phyloP scores from a whole-genome alignment of 2,329 filamentous ascomycete species.

The Beauveria caledonica region DNA sequence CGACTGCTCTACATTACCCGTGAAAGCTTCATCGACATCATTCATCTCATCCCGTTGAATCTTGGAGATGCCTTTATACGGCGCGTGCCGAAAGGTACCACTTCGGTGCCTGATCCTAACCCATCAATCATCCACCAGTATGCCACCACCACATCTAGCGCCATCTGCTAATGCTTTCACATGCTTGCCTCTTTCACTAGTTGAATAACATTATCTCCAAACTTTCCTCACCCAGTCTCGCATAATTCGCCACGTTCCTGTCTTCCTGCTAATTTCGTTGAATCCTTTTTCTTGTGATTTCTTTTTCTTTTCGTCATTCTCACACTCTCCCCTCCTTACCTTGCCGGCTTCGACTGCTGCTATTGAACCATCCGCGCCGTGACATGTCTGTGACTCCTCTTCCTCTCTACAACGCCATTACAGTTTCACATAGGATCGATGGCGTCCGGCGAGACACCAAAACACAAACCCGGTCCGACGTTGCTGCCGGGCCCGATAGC shows the following conservation, averaged over 20 bases:
- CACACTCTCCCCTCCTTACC: background rate
- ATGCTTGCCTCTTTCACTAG: slow-evolving; percentile 2
- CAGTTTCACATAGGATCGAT: background rate
- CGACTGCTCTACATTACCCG: background rate
- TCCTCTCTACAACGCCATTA: background rate
- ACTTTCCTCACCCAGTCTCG: background rate
- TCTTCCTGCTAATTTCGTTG: background rate
- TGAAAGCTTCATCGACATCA: background rate
- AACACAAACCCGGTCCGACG: slow-evolving; percentile 29
- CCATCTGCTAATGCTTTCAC: background rate
- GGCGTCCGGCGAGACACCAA: background rate
- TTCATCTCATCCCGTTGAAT: background rate
- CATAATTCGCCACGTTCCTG: slow-evolving; percentile 9
- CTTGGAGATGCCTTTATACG: background rate
- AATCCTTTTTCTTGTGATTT: background rate
- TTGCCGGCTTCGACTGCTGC: background rate
- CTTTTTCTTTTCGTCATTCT: background rate
- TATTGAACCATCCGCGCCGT: background rate
- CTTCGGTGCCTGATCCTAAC: background rate
- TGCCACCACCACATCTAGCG: background rate
- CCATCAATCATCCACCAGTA: too few species aligned
- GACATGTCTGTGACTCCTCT: background rate
- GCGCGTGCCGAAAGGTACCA: slow-evolving; percentile 1
- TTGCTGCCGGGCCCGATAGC: slow-evolving; percentile 51
- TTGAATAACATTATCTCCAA: background rate